These are phyloP conservation scores for Escovopsis sp. DNA, from an alignment of 2,329 filamentous ascomycete species.

Conservation along the genomic window DNA sequence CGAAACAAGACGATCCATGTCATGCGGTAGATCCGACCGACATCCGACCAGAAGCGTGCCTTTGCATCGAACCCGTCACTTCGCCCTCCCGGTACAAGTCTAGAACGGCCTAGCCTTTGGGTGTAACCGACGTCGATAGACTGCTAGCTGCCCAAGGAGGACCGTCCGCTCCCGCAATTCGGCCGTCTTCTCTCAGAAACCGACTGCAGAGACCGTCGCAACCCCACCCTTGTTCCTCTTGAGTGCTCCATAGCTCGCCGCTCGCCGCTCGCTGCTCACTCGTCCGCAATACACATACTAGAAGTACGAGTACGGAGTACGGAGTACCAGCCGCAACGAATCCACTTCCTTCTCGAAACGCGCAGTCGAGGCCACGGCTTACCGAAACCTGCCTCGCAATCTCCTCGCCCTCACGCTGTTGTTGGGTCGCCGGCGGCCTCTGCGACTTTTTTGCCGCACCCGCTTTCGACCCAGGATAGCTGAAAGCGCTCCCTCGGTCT, in stretches of 20 bases:
- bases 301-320: too few relatives aligned
- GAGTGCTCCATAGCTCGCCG: too few relatives aligned
- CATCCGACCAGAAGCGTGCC: not conserved
- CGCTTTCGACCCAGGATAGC: not conserved
- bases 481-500: too few relatives aligned
- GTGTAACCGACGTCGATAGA: not conserved
- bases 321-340: too few relatives aligned
- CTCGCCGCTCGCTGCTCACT: too few relatives aligned
- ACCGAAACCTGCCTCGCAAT: not conserved
- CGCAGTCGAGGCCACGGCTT: not conserved
- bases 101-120: slow-evolving; percentile 5
- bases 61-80: not conserved
- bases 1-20: not conserved
- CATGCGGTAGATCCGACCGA: not conserved
- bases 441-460: slow-evolving; percentile 2
- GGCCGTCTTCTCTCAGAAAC: slow-evolving; percentile 4
- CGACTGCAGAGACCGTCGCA: slow-evolving; percentile 1
- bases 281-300: too few relatives aligned
- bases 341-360: not conserved
- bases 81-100: not conserved
- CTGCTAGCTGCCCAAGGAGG: slow-evolving; percentile 2
- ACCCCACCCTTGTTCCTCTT: not conserved
- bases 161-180: slow-evolving; percentile 6
- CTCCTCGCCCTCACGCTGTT: not conserved
- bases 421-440: slow-evolving; percentile 5